phyloP scores from a whole-genome alignment of 495 filamentous ascomycete species.

The Staphylotrichum tortipilum region DNA sequence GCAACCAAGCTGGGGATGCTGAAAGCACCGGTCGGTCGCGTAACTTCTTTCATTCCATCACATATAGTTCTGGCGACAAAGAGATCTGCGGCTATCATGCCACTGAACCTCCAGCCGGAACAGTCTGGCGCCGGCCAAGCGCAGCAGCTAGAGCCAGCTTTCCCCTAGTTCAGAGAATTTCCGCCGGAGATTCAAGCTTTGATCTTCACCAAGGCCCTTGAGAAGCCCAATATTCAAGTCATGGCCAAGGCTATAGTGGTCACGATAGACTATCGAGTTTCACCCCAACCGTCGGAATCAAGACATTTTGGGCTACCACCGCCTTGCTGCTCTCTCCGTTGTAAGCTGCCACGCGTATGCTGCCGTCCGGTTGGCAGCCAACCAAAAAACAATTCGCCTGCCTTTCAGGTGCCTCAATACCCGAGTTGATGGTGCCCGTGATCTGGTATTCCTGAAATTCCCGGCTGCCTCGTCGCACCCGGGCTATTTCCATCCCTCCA shows the following conservation, averaged over 20 bases:
- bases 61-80: too few species aligned
- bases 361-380: not conserved
- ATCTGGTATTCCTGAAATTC: slow-evolving; percentile 5
- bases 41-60: too few species aligned
- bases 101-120: too few species aligned
- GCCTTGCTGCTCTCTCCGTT: not conserved
- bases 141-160: not conserved
- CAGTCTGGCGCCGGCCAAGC: too few species aligned
- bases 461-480: not conserved
- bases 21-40: too few species aligned
- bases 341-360: not conserved
- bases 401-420: not conserved
- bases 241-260: not conserved
- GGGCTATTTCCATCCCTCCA: not conserved
- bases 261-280: not conserved
- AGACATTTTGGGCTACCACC: slow-evolving; percentile 7
- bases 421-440: not conserved
- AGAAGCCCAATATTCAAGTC: slow-evolving; percentile 15
- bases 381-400: not conserved
- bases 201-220: slow-evolving; percentile 13
- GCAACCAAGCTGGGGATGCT: too few species aligned
- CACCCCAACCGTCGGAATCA: not conserved
- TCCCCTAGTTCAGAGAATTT: not conserved
- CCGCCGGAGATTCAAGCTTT: slow-evolving; percentile 9
- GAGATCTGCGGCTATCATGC: too few species aligned